Evolutionary conservation across 2,329 filamentous ascomycete genomes (phyloP).

Genomic region (Aspergillus sp.): DNA sequence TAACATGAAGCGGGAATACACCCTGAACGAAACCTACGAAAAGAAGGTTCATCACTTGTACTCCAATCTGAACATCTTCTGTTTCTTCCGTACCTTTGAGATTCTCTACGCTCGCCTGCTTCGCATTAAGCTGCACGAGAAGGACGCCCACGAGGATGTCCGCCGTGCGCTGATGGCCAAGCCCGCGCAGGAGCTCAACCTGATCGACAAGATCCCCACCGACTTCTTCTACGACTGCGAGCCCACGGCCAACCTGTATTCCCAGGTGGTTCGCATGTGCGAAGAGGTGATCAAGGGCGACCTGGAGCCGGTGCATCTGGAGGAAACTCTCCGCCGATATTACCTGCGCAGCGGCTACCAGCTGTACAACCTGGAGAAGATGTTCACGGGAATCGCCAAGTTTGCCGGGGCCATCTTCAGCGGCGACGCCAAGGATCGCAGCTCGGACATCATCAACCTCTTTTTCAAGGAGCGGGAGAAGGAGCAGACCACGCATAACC

Average conservation of each 20-base stretch:
- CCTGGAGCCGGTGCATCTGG: slow-evolving; percentile 77
- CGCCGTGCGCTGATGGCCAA: slow-evolving; percentile 71
- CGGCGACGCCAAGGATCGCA: slow-evolving; percentile 88
- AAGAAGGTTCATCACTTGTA: slow-evolving; percentile 86
- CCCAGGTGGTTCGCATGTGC: slow-evolving; percentile 78
- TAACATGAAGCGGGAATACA: slow-evolving; percentile 64
- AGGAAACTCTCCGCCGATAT: slow-evolving; percentile 87
- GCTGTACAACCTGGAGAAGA: slow-evolving; percentile 87
- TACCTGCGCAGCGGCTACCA: slow-evolving; percentile 91
- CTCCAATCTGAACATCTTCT: slow-evolving; percentile 85
- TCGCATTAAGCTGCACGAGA: slow-evolving; percentile 77
- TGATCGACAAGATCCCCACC: slow-evolving; percentile 72
- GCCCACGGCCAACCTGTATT: slow-evolving; percentile 73
- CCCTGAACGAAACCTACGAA: slow-evolving; percentile 74
- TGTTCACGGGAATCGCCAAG: slow-evolving; percentile 77
- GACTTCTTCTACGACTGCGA: slow-evolving; percentile 72
- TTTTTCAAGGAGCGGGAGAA: slow-evolving; percentile 80
- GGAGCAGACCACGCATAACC: slow-evolving; percentile 83
- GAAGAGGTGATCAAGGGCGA: slow-evolving; percentile 83
- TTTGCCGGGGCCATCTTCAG: slow-evolving; percentile 81
- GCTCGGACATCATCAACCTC: slow-evolving; percentile 80
- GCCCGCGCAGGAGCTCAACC: slow-evolving; percentile 77
- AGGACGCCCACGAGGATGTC: slow-evolving; percentile 71
- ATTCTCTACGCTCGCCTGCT: slow-evolving; percentile 82
- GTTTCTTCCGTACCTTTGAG: slow-evolving; percentile 92